Base-by-base conservation (phyloP, 2,329 filamentous ascomycete genomes). In the Arthrocladium fulminans region DNA sequence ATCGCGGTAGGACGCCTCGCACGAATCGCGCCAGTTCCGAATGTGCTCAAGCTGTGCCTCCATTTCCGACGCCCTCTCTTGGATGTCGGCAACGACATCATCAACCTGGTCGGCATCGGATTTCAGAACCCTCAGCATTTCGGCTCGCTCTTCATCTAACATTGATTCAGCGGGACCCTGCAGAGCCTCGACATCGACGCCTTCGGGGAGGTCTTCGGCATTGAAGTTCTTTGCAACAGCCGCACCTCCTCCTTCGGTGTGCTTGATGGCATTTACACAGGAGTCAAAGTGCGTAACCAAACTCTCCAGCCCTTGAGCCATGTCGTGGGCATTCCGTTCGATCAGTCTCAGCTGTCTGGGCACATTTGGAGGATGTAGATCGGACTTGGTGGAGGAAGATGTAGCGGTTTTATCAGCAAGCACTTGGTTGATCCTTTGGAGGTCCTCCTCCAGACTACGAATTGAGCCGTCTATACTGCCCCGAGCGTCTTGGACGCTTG, bases 211-310 rank as follows among this genome's bases (percentile, higher is more conserved):
- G 56, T 86, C 83, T 37, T 54, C 49, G 12, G 40, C 30, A 9
- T 41, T 55, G 35, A 72, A 83, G 54, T 80, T 83, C 44, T 78
- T 76, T 9, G 81, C 78, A 4, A 83, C 84, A 39, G 82, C 72
- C 3, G 80, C 83, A 10, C 81, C 80, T 3, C 83, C 85, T 24
- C 84, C 85, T 68, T 95, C 88, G 2, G 89, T 96, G 44, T 90
- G 88, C 51, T 88, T 86, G 37, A 96, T 83, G 1, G 90, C 90
- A 1, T 84, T 90, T 12, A 94, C 86, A 64, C 90, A 96, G 55
- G 94, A 79, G 64, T 97, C 90, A 63, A 95, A 96, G 67, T 97
- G 90, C 22, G 77, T 79, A 6, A 88, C 88, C 3, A 97, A 72
- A 1, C 84, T 88, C 49, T 87, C 79, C 1, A 97, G 77, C 3